Percentiles rank a stretch among this genome's conserved stretches.
phyloP scores from a whole-genome alignment of 73 alveolate genomes.

The Paramecium tetraurelia region DNA sequence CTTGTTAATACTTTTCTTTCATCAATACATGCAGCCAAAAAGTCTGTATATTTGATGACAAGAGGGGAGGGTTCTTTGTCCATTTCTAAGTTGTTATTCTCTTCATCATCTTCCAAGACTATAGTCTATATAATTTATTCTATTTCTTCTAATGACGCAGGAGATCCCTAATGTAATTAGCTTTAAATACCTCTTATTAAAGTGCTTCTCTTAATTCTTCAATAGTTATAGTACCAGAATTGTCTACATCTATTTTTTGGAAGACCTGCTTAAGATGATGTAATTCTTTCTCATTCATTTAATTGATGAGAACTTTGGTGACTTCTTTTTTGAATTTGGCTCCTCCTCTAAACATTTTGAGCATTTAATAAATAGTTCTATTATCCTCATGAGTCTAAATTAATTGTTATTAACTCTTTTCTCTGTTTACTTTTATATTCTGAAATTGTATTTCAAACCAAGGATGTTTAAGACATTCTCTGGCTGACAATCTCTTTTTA shows the following conservation, averaged over 20 bases:
- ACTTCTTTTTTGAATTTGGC: conserved; percentile 50
- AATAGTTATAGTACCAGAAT: conserved; percentile 44
- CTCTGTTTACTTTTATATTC: background rate
- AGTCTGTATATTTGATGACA: conserved; percentile 30
- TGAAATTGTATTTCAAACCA: conserved; percentile 67
- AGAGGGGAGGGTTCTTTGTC: background rate
- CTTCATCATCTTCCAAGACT: conserved; percentile 36
- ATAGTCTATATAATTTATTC: conserved; percentile 7
- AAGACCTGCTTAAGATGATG: conserved; percentile 15
- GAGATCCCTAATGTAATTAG: background rate
- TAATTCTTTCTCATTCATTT: conserved; percentile 45
- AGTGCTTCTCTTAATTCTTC: conserved; percentile 47
- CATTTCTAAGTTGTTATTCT: background rate
- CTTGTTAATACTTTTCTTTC: conserved; percentile 36
- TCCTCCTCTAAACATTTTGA: conserved; percentile 7
- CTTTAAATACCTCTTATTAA: background rate
- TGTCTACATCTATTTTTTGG: conserved; percentile 38
- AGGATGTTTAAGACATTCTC: conserved; percentile 69
- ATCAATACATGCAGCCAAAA: conserved; percentile 46
- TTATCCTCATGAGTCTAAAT: background rate
- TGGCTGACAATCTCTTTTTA: conserved; percentile 65
- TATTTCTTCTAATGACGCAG: background rate
- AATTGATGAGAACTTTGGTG: background rate
- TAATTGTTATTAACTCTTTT: background rate
- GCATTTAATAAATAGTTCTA: conserved; percentile 33